Conservation (phyloP, 2,329 filamentous ascomycete genomes). For the Aspergillus terreus region DNA sequence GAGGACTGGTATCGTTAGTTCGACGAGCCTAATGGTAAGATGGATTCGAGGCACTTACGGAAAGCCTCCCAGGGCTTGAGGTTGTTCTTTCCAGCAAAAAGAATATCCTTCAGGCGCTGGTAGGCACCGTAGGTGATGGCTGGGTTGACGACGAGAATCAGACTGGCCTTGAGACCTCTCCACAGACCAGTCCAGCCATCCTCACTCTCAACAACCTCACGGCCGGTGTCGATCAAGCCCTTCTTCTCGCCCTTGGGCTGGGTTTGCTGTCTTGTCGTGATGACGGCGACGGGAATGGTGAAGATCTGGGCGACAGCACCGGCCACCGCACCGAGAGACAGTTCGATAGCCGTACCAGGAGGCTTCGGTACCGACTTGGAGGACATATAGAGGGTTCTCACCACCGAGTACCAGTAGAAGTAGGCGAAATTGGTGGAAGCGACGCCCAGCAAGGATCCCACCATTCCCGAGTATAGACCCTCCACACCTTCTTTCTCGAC, state of each 20-base stretch:
- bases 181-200: constrained; percentile 87
- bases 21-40: constrained; percentile 3
- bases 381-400: constrained; percentile 72
- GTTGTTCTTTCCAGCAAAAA: constrained; percentile 74
- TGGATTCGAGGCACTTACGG: constrained; percentile 55
- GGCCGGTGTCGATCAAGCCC: constrained; percentile 79
- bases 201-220: constrained; percentile 83
- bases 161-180: constrained; percentile 91
- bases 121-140: constrained; percentile 98
- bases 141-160: constrained; percentile 93
- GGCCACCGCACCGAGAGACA: constrained; percentile 79
- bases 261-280: constrained; percentile 95
- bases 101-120: constrained; percentile 72
- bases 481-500: constrained; percentile 71
- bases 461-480: constrained; percentile 86
- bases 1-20: constrained; percentile 57
- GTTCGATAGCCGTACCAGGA: constrained; percentile 76
- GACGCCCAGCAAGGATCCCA: constrained; percentile 81
- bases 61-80: constrained; percentile 87
- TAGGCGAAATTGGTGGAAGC: constrained; percentile 98
- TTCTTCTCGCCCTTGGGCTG: constrained; percentile 80
- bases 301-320: constrained; percentile 91
- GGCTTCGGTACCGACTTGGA: constrained; percentile 56
- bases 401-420: constrained; percentile 97
- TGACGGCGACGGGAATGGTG: constrained; percentile 92